A percentile compares a stretch with the other conserved stretches of the same genome.
Evolutionary conservation across 2,329 filamentous ascomycete genomes (phyloP).

Genomic region (Penicillium sp.): DNA sequence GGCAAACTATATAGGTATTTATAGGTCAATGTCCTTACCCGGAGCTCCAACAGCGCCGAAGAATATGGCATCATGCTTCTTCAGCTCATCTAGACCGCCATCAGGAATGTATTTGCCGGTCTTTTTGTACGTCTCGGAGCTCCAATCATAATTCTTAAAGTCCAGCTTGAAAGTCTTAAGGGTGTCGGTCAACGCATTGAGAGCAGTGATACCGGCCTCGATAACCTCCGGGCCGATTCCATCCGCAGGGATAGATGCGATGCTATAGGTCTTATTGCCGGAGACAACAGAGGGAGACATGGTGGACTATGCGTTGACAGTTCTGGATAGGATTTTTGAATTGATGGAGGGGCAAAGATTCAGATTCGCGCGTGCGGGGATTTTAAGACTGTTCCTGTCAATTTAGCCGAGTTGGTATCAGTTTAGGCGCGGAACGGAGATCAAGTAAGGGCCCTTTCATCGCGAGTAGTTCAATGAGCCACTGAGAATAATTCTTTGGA

Average conservation of each 20-base stretch:
- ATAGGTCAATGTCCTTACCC: slow-evolving; percentile 27
- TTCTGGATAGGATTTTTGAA: not conserved
- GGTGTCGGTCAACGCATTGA: slow-evolving; percentile 44
- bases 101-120: slow-evolving; percentile 62
- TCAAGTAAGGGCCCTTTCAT: slow-evolving; percentile 6
- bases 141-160: slow-evolving; percentile 64
- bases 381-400: slow-evolving; percentile 3
- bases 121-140: slow-evolving; percentile 61
- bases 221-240: slow-evolving; percentile 67
- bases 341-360: slow-evolving; percentile 5
- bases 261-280: slow-evolving; percentile 38
- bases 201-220: slow-evolving; percentile 57
- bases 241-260: slow-evolving; percentile 65
- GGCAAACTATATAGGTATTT: not conserved
- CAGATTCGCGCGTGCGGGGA: slow-evolving; percentile 8
- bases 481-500: slow-evolving; percentile 2
- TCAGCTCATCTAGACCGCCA: slow-evolving; percentile 54
- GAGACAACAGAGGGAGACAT: slow-evolving; percentile 17
- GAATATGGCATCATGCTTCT: slow-evolving; percentile 60
- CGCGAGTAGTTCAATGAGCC: not conserved
- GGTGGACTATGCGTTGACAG: not conserved
- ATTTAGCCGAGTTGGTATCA: not conserved
- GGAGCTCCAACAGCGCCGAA: slow-evolving; percentile 65
- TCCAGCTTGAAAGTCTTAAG: slow-evolving; percentile 56
- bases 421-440: slow-evolving; percentile 5